Base-by-base conservation (phyloP, 768 basidiomycete genomes). In the Sporobolomyces roseus region DNA sequence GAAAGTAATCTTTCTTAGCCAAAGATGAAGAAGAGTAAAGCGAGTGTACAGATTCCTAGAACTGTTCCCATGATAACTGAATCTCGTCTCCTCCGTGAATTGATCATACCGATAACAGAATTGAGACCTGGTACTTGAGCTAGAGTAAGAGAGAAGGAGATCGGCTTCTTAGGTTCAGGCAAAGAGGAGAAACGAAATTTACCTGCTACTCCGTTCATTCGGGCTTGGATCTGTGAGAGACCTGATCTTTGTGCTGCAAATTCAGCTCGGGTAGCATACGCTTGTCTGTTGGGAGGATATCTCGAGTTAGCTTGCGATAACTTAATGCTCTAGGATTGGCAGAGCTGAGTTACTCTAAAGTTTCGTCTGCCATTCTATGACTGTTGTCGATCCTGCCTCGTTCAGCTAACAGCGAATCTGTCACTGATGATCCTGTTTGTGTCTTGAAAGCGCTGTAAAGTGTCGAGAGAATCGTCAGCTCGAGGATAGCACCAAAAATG, bases 251-350 rank as follows among this genome's bases (percentile, higher is more conserved):
- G 96, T 51, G 86, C 84, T 32, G 84, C 81, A 79, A 99, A 97
- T 79, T 97, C 94, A 27, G 90, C 85, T 35, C 96, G 87, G 4
- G 94, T 97, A 77, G 92, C 96, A 76, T 97, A 93, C 33, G 94
- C 96, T 85, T 98, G 96, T 50, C 93, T 97, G 77, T 3, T 29
- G 5, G 6, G 25, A 12, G 30, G 29, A 29, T n/a, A 32, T 3
- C 27, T 2, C 10, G 25, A 29, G 14, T 32, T 29, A 3, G 45
- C 5, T 4, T 5, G 27, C 8, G 50, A 49, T n/a, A 14, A 16
- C 13, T 13, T 27, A 35, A 33, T 50, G 35, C 33, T 64, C 61
- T 38, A 36, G 49, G 55, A 66, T 52, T 38, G 25, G 49, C 4
- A 48, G 54, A 27, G 17, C 27, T 21, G n/a, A 78, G 89, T 66